These are phyloP conservation scores for Gracilaria vermiculophylla DNA, from an alignment of 23 red algal genomes.

Conservation along the genomic window DNA sequence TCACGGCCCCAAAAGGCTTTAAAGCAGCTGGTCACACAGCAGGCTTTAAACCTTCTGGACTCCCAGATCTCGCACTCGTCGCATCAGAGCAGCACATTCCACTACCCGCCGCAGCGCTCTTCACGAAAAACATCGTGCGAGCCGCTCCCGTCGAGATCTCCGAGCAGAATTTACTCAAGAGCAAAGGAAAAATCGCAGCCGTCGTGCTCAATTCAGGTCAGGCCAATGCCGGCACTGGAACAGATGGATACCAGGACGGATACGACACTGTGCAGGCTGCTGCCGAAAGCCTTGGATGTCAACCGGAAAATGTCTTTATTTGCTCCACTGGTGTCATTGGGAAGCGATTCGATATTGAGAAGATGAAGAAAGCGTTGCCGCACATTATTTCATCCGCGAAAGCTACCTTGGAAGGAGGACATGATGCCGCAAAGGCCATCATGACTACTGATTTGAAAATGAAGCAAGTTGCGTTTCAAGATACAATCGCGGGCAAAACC, in stretches of 20 bases:
- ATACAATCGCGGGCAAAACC: slow-evolving; percentile 38
- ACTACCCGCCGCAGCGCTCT: slow-evolving; percentile 77
- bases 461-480: slow-evolving; percentile 72
- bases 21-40: slow-evolving; percentile 76
- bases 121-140: slow-evolving; percentile 86
- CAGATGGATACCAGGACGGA: slow-evolving; percentile 60
- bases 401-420: slow-evolving; percentile 27
- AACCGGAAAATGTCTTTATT: slow-evolving; percentile 69
- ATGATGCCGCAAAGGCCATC: slow-evolving; percentile 83
- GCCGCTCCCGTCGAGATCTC: slow-evolving; percentile 90
- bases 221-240: slow-evolving; percentile 96
- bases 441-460: slow-evolving; percentile 93
- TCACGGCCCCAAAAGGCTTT: slow-evolving; percentile 92
- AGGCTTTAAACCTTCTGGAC: slow-evolving; percentile 91
- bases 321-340: slow-evolving; percentile 97
- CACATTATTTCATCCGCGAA: slow-evolving; percentile 36
- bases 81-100: slow-evolving; percentile 20
- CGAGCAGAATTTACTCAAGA: slow-evolving; percentile 42
- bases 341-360: slow-evolving; percentile 69
- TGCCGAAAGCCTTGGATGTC: slow-evolving; percentile 39
- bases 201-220: slow-evolving; percentile 94
- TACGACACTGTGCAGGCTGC: slow-evolving; percentile 11
- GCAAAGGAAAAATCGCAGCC: slow-evolving; percentile 41
- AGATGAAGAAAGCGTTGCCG: slow-evolving; percentile 66
- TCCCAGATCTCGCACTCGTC: slow-evolving; percentile 85